phyloP scores from a whole-genome alignment of 1,284 basidiomycete genomes.

The Ceratobasidium papillatum region DNA sequence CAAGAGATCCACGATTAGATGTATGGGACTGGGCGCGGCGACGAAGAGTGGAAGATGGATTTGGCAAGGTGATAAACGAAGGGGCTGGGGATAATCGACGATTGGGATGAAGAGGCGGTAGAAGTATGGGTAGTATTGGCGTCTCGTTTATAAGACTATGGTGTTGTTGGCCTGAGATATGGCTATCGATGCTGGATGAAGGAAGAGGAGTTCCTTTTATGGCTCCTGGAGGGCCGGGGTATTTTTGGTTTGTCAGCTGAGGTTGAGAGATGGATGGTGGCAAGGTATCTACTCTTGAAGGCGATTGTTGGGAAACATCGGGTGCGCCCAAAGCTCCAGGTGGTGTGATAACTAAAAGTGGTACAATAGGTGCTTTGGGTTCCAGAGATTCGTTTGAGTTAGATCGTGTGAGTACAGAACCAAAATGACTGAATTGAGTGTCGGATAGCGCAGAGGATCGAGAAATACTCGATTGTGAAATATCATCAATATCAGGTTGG shows the following conservation, averaged over 20 bases:
- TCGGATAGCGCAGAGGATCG: neutral
- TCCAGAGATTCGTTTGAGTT: neutral
- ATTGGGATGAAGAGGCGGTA: slow-evolving; percentile 22
- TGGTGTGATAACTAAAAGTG: slow-evolving; percentile 20
- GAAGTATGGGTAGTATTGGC: neutral
- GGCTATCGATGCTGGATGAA: neutral
- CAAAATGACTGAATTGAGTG: neutral
- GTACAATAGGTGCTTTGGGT: neutral
- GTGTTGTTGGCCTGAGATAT: neutral
- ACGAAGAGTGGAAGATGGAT: neutral
- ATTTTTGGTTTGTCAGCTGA: neutral
- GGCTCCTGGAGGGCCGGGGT: neutral
- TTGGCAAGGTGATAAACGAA: slow-evolving; percentile 1
- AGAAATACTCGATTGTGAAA: neutral
- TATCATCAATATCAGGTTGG: neutral
- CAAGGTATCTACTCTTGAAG: neutral
- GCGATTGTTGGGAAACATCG: neutral
- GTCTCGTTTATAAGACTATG: neutral
- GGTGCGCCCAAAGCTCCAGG: neutral
- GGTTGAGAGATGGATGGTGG: slow-evolving; percentile 29
- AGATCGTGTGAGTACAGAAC: neutral
- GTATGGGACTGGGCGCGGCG: neutral
- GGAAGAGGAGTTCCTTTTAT: neutral
- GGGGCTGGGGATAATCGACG: slow-evolving; percentile 22
- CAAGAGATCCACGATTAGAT: neutral